phyloP scores from a whole-genome alignment of 106 monocot genomes.

The Dendrobium officinale region DNA sequence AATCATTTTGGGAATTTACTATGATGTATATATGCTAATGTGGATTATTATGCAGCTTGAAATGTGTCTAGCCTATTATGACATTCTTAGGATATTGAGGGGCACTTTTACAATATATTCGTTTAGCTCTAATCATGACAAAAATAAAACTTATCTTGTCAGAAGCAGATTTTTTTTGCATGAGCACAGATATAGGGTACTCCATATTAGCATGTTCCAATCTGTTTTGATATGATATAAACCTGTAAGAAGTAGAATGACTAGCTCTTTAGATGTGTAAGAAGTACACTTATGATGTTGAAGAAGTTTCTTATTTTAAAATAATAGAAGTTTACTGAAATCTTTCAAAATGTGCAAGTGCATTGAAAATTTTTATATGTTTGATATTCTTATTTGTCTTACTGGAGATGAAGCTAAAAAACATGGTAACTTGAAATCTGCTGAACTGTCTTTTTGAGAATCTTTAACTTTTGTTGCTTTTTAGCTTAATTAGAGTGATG shows the following conservation, averaged over 20 bases:
- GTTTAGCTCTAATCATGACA: background rate
- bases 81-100: background rate
- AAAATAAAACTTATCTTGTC: background rate
- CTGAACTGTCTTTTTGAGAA: background rate
- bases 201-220: background rate
- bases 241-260: background rate
- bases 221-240: background rate
- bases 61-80: background rate
- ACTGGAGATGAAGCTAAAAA: background rate
- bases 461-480: background rate
- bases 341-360: background rate
- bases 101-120: background rate
- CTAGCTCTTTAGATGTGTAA: background rate
- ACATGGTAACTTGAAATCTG: background rate
- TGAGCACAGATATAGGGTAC: background rate
- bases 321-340: too few species aligned
- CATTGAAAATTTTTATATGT: background rate
- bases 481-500: background rate
- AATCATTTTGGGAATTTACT: background rate
- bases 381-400: background rate
- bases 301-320: background rate
- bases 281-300: background rate
- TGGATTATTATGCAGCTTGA: background rate
- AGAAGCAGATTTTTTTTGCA: background rate
- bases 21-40: background rate